phyloP scores from a whole-genome alignment of 202 grass and related monocot genomes.

The Musa balbisiana region DNA sequence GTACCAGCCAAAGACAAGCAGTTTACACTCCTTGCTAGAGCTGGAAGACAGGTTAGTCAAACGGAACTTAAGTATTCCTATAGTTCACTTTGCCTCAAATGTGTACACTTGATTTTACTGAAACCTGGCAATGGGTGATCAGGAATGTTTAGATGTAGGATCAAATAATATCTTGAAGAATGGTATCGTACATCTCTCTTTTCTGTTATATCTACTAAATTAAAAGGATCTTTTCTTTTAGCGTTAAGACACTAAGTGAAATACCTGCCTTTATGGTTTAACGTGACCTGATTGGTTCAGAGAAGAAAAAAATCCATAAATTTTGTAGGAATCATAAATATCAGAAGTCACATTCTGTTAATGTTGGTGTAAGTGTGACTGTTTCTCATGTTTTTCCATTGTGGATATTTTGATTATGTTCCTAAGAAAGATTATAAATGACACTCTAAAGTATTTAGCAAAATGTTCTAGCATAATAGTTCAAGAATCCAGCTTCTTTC shows the following conservation, averaged over 20 bases:
- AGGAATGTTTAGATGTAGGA: neutral
- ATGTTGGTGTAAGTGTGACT: neutral
- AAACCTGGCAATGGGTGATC: neutral
- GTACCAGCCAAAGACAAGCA: constrained; percentile 73
- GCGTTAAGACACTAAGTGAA: neutral
- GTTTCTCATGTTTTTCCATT: too few species aligned
- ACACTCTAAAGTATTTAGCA: neutral
- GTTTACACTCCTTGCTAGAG: constrained; percentile 93
- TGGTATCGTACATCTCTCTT: neutral
- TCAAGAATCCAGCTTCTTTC: neutral
- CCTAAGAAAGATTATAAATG: neutral
- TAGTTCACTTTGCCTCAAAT: neutral
- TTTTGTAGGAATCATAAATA: neutral
- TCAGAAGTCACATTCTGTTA: neutral
- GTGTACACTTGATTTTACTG: neutral
- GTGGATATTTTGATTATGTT: too few species aligned
- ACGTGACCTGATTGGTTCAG: neutral
- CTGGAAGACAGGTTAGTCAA: constrained; percentile 75
- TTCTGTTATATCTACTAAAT: neutral
- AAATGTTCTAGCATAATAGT: neutral
- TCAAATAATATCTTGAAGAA: neutral
- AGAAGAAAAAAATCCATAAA: neutral
- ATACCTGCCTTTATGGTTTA: neutral
- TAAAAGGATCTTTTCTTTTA: neutral
- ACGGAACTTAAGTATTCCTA: constrained; percentile 4